These are phyloP conservation scores for Fusarium sp. DNA, from an alignment of 2,329 filamentous ascomycete species.

Conservation along the genomic window DNA sequence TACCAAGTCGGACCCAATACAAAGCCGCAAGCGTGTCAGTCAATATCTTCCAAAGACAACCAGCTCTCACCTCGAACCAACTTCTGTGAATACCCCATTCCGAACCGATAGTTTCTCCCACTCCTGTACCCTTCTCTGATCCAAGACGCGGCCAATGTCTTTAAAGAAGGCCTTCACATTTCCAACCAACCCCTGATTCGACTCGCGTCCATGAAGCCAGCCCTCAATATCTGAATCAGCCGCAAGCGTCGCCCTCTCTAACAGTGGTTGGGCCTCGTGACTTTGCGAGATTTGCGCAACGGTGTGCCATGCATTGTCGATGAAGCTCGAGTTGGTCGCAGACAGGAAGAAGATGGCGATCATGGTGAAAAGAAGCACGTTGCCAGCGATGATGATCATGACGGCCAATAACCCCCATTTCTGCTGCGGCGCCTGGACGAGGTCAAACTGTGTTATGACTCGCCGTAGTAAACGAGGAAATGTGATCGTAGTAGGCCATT, in stretches of 20 bases:
- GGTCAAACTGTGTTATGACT: neutral
- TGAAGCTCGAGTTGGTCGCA: neutral
- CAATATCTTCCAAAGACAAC: no score
- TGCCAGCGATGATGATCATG: no score
- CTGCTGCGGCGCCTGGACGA: neutral
- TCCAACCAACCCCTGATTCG: no score
- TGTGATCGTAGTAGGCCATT: neutral
- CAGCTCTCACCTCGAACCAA: neutral
- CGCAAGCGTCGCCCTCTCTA: neutral
- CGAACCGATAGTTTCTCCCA: neutral
- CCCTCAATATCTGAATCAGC: neutral
- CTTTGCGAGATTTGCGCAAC: neutral
- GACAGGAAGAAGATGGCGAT: neutral
- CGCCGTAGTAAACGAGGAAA: neutral
- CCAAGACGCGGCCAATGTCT: no score
- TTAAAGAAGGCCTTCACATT: no score
- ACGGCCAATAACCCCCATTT: no score
- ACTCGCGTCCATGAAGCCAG: neutral
- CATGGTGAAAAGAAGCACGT: neutral
- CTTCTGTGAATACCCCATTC: neutral
- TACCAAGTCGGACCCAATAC: no score
- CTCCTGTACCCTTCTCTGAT: neutral
- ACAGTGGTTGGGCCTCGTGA: neutral
- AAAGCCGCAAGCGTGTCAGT: no score
- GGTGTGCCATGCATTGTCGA: neutral